These are phyloP conservation scores for Hymenoscyphus infarciens DNA, from an alignment of 2,329 filamentous ascomycete genomes.

Conservation along the genomic window DNA sequence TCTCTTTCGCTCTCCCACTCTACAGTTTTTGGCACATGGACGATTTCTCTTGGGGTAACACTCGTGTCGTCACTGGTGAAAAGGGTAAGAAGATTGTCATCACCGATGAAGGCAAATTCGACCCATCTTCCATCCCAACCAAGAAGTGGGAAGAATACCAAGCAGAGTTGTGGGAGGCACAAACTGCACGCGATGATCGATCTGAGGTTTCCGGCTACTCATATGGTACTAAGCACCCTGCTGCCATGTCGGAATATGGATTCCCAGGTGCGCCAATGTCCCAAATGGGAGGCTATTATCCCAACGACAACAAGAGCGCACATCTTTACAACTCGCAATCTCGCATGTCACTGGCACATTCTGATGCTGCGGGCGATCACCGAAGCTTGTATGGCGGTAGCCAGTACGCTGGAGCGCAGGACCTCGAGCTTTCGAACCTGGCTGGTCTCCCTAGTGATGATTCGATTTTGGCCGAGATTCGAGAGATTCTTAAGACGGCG, in stretches of 20 bases:
- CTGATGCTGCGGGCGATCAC: slow-evolving; percentile 52
- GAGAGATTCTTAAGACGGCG: slow-evolving; percentile 84
- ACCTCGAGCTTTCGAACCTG: slow-evolving; percentile 72
- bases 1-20: slow-evolving; percentile 82
- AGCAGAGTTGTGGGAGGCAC: slow-evolving; percentile 93
- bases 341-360: slow-evolving; percentile 76
- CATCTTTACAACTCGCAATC: slow-evolving; percentile 49
- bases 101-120: slow-evolving; percentile 96
- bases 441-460: slow-evolving; percentile 78
- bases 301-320: slow-evolving; percentile 34
- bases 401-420: slow-evolving; percentile 57
- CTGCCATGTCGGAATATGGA: slow-evolving; percentile 64
- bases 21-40: slow-evolving; percentile 99
- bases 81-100: slow-evolving; percentile 89
- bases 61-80: slow-evolving; percentile 92
- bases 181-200: slow-evolving; percentile 67
- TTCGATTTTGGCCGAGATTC: slow-evolving; percentile 85
- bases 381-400: slow-evolving; percentile 37
- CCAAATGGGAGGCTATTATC: slow-evolving; percentile 30
- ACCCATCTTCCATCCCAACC: slow-evolving; percentile 84
- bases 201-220: slow-evolving; percentile 92
- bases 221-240: slow-evolving; percentile 79
- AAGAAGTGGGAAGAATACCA: slow-evolving; percentile 99
- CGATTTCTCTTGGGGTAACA: slow-evolving; percentile 99
- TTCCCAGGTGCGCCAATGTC: slow-evolving; percentile 52